Evolutionary conservation across 768 basidiomycete species (phyloP).

Genomic region (Macrocybe gigantea): DNA sequence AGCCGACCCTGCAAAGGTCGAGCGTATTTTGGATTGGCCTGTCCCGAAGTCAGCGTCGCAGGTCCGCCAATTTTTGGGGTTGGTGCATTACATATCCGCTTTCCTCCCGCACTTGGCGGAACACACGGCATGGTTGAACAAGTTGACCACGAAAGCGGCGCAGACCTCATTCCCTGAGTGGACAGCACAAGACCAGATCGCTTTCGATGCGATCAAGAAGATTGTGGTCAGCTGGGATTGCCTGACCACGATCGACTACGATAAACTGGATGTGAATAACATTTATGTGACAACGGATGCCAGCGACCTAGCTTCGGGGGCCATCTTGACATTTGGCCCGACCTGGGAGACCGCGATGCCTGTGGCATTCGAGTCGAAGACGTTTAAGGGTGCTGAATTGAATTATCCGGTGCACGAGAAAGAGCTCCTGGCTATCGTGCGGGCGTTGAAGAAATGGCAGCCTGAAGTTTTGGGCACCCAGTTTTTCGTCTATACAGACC

Average conservation of each 20-base stretch:
- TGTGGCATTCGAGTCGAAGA: too few species aligned
- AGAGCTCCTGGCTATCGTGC: background rate
- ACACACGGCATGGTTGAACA: background rate
- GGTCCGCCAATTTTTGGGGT: conserved; percentile 16
- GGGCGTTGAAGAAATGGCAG: background rate
- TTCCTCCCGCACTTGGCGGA: conserved; percentile 18
- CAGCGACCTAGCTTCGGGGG: conserved; percentile 6
- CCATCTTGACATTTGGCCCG: background rate
- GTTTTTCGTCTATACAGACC: background rate
- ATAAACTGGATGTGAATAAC: background rate
- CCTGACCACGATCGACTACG: conserved; percentile 3
- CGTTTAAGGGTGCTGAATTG: background rate
- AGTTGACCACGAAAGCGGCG: background rate
- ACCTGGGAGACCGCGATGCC: too few species aligned
- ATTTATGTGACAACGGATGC: conserved; percentile 5
- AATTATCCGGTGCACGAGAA: background rate
- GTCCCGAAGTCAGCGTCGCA: conserved; percentile 8
- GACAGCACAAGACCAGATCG: conserved; percentile 13
- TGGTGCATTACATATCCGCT: conserved; percentile 13
- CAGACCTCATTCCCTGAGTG: conserved; percentile 12
- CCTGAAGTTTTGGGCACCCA: background rate
- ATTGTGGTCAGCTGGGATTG: conserved; percentile 20
- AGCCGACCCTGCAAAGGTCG: conserved; percentile 14
- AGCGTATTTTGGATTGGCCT: conserved; percentile 18
- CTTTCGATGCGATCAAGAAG: conserved; percentile 22